Percentiles rank a stretch among this genome's conserved stretches.
These are phyloP conservation scores for Pseudoneurospora amorphoporcata DNA, from an alignment of 495 filamentous ascomycete species.

Conservation along the genomic window DNA sequence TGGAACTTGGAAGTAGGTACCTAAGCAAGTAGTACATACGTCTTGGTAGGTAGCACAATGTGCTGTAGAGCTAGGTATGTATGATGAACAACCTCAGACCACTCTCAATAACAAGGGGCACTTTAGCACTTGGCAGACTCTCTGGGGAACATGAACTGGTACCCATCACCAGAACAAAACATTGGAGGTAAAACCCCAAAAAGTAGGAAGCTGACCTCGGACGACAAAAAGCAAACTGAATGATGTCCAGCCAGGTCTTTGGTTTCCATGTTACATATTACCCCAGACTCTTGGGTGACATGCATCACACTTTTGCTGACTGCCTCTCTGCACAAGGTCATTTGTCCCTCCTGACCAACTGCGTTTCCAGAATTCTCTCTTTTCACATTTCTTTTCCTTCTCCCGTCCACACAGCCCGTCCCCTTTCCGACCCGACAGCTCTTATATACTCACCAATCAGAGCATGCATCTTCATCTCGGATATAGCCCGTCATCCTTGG, in stretches of 20 bases:
- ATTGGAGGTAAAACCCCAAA: not conserved
- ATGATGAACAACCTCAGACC: not conserved
- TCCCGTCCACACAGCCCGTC: not conserved
- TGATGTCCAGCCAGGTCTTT: not conserved
- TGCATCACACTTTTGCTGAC: not conserved
- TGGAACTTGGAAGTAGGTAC: not conserved
- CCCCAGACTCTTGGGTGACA: not conserved
- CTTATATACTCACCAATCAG: not conserved
- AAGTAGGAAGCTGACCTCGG: not conserved
- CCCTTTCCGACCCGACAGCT: not conserved
- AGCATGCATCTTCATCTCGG: not conserved
- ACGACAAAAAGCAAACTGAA: not conserved
- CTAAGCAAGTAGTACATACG: too few relatives aligned
- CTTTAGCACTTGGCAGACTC: not conserved
- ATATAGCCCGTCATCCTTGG: not conserved
- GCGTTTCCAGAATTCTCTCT: not conserved
- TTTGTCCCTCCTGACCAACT: not conserved
- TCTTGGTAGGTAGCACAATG: not conserved
- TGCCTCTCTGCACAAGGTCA: not conserved
- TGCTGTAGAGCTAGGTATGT: not conserved
- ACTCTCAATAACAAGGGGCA: not conserved
- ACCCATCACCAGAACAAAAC: not conserved
- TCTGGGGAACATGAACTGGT: not conserved
- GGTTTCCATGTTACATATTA: not conserved
- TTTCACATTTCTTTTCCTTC: not conserved